Evolutionary conservation across 177 flowering plant species (phyloP).

Genomic region (Vitis hybrid): DNA sequence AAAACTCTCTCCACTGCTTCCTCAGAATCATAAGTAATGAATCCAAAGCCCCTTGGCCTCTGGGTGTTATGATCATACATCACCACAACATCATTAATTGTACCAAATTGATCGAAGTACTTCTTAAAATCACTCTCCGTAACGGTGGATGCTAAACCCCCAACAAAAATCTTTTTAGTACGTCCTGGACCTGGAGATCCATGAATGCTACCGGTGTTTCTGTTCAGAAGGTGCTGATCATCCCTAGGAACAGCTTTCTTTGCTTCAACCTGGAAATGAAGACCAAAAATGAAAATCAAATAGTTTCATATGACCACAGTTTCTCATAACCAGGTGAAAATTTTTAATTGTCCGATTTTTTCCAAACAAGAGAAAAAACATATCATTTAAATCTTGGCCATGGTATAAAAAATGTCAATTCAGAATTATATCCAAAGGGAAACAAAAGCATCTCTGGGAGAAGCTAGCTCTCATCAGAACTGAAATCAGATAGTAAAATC

Average conservation of each 20-base stretch:
- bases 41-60: conserved; percentile 87
- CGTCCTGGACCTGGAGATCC: conserved; percentile 74
- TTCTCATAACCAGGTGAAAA: background rate
- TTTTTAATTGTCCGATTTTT: background rate
- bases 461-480: background rate
- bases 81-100: conserved; percentile 76
- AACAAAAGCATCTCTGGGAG: background rate
- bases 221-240: conserved; percentile 62
- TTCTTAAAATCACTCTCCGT: conserved; percentile 75
- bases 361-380: background rate
- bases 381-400: background rate
- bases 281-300: conserved; percentile 5
- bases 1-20: conserved; percentile 77
- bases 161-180: conserved; percentile 81
- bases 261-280: conserved; percentile 70
- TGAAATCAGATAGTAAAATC: background rate
- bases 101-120: conserved; percentile 82
- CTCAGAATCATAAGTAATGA: conserved; percentile 76
- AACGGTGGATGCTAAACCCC: conserved; percentile 80
- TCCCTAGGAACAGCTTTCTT: conserved; percentile 90
- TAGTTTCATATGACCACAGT: background rate
- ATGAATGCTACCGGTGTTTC: conserved; percentile 44
- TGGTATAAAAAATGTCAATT: background rate
- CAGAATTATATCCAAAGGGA: background rate
- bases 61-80: conserved; percentile 92